Evolutionary conservation across 768 basidiomycete species (phyloP).

Genomic region (Clathrus columnatus): DNA sequence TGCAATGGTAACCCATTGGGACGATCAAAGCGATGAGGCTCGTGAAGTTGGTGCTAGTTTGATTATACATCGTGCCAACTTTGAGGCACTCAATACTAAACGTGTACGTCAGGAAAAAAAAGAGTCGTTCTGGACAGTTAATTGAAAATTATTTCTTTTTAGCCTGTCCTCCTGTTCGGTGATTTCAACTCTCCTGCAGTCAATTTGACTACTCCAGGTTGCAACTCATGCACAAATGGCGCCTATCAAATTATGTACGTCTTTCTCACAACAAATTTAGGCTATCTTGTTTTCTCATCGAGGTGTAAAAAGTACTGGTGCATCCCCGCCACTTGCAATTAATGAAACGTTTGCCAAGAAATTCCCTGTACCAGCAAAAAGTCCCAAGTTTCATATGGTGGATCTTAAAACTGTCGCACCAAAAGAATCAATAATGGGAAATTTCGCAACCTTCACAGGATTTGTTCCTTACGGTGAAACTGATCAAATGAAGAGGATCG

Average conservation of each 20-base stretch:
- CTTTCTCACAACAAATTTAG: conserved; percentile 26
- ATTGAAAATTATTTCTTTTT: conserved; percentile 2
- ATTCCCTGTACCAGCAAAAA: conserved; percentile 26
- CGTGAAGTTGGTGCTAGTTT: conserved; percentile 43
- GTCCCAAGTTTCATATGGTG: conserved; percentile 31
- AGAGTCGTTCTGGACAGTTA: background rate
- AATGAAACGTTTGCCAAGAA: conserved; percentile 35
- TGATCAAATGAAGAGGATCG: conserved; percentile 33
- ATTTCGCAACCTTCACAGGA: conserved; percentile 44
- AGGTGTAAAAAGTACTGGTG: conserved; percentile 29
- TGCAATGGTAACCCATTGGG: conserved; percentile 27
- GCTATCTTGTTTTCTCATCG: conserved; percentile 43
- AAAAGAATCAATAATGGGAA: conserved; percentile 31
- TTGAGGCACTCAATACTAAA: conserved; percentile 34
- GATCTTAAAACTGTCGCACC: conserved; percentile 37
- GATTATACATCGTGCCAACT: conserved; percentile 39
- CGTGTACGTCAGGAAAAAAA: conserved; percentile 2
- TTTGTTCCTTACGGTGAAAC: conserved; percentile 34
- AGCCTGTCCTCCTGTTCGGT: conserved; percentile 40
- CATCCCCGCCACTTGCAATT: conserved; percentile 29
- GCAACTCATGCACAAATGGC: conserved; percentile 21
- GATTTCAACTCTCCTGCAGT: conserved; percentile 35
- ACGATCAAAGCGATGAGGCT: conserved; percentile 45
- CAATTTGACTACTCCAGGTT: background rate
- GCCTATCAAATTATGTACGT: background rate